Conservation (phyloP, 306 rosid species). For the Medicago lupulina region DNA sequence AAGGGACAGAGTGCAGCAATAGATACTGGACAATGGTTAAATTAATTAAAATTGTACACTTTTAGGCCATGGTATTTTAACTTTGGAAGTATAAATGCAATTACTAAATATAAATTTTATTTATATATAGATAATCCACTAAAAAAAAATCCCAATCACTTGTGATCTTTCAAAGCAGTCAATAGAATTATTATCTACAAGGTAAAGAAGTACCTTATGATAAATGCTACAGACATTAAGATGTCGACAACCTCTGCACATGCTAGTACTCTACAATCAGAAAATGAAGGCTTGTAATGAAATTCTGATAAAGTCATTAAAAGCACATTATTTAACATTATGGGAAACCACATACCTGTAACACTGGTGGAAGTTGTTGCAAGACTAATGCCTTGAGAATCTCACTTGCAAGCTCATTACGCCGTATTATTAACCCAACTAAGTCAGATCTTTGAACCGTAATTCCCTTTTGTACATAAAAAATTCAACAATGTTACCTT, state of each 20-base stretch:
- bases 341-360: slow-evolving; percentile 54
- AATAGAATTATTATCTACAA: slow-evolving; percentile 5
- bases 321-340: slow-evolving; percentile 36
- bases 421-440: slow-evolving; percentile 86
- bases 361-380: slow-evolving; percentile 86
- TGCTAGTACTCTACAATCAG: slow-evolving; percentile 65
- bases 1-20: slow-evolving; percentile 18
- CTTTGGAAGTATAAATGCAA: slow-evolving; percentile 28
- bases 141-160: neutral
- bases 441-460: slow-evolving; percentile 81
- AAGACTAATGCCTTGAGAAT: slow-evolving; percentile 71
- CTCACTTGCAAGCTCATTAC: slow-evolving; percentile 90
- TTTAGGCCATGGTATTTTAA: slow-evolving; percentile 15
- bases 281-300: slow-evolving; percentile 38
- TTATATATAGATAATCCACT: slow-evolving; percentile 7
- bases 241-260: slow-evolving; percentile 94
- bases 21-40: slow-evolving; percentile 15
- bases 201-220: slow-evolving; percentile 74
- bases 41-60: slow-evolving; percentile 26
- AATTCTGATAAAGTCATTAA: slow-evolving; percentile 24
- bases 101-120: slow-evolving; percentile 17
- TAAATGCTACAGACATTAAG: slow-evolving; percentile 81
- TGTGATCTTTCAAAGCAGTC: slow-evolving; percentile 21
- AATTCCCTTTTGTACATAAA: slow-evolving; percentile 64
- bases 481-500: slow-evolving; percentile 36